phyloP scores from a whole-genome alignment of 2,329 filamentous ascomycete genomes.

The Simplicillium aogashimaense region DNA sequence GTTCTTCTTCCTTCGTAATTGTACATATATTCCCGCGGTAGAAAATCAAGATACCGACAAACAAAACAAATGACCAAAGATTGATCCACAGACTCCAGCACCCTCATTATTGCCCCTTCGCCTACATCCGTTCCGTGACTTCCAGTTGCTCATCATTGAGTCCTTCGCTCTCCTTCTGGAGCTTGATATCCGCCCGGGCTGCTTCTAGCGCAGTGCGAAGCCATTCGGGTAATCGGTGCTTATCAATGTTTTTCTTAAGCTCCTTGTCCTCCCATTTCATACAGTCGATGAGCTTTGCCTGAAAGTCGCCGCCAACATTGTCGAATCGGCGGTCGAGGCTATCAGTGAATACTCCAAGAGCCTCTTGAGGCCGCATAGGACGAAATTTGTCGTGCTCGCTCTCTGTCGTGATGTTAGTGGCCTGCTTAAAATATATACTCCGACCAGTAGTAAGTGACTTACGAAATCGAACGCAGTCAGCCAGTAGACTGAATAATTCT shows the following conservation, averaged over 20 bases:
- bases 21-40: no score
- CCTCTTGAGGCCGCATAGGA: constrained; percentile 24
- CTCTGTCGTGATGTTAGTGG: not conserved
- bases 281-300: constrained; percentile 58
- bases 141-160: not conserved
- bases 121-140: not conserved
- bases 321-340: constrained; percentile 50
- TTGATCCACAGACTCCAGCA: no score
- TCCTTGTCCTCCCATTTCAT: constrained; percentile 63
- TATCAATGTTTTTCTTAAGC: constrained; percentile 55
- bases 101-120: no score
- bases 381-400: not conserved
- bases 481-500: constrained; percentile 57
- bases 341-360: constrained; percentile 50
- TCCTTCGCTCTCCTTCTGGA: no score
- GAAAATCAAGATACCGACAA: no score
- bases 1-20: no score
- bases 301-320: constrained; percentile 51
- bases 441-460: constrained; percentile 21
- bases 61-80: no score
- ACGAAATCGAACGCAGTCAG: constrained; percentile 55
- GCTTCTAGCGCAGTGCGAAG: constrained; percentile 25
- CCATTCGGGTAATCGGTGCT: constrained; percentile 63
- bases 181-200: constrained; percentile 20
- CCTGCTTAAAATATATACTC: no score